A percentile compares a stretch with the other conserved stretches of the same genome.
Evolutionary conservation across 345 rosid genomes (phyloP).

Genomic region (Boechera stricta): DNA sequence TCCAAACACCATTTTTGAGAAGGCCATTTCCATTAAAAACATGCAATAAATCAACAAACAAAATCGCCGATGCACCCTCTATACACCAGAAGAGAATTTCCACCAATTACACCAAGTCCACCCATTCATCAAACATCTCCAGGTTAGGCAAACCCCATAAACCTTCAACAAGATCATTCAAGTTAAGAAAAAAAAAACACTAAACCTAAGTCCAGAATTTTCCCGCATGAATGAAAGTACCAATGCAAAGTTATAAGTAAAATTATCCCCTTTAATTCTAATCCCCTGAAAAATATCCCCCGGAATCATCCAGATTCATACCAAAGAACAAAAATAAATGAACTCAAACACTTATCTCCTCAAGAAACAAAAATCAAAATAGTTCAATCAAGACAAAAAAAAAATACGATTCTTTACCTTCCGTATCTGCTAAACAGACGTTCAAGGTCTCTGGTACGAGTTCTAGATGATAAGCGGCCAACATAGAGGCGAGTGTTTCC

Average conservation of each 20-base stretch:
- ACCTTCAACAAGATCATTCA: conserved; percentile 99
- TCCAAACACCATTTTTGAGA: conserved; percentile 87
- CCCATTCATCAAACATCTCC: conserved; percentile 95
- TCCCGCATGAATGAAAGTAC: conserved; percentile 28
- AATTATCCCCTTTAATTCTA: conserved; percentile 5
- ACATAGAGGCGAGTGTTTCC: conserved; percentile 65
- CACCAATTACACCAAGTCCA: conserved; percentile 84
- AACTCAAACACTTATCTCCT: neutral
- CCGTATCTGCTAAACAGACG: conserved; percentile 67
- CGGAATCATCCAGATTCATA: conserved; percentile 2
- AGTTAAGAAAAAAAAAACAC: conserved; percentile 66
- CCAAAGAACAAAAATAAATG: neutral
- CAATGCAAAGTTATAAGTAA: conserved; percentile 1
- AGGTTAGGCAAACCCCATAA: conserved; percentile 85
- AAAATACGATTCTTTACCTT: conserved; percentile 44
- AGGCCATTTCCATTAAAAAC: conserved; percentile 76
- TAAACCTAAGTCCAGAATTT: conserved; percentile 38
- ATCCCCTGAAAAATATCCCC: neutral
- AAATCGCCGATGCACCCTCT: conserved; percentile 45
- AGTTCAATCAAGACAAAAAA: conserved; percentile 1
- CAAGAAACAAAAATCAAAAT: conserved; percentile 13
- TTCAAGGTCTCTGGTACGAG: conserved; percentile 65
- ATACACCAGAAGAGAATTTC: conserved; percentile 44
- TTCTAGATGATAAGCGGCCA: conserved; percentile 61
- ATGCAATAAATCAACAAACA: conserved; percentile 66